These are phyloP conservation scores for Globisporangium solare DNA, from an alignment of 352 stramenopile genomes.

Conservation along the genomic window DNA sequence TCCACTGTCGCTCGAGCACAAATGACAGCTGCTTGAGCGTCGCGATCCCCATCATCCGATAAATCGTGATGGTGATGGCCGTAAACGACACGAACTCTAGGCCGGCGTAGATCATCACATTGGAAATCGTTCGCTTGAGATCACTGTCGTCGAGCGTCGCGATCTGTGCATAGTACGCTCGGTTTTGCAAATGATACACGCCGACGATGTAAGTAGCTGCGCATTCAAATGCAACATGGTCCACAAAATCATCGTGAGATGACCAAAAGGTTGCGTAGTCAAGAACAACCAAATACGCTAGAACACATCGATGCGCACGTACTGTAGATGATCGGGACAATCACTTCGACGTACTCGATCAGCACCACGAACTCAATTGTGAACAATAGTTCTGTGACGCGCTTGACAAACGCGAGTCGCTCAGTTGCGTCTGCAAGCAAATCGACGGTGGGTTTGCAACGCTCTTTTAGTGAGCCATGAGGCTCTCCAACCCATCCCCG, in stretches of 20 bases:
- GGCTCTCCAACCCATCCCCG: too few species aligned
- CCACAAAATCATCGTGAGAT: too few species aligned
- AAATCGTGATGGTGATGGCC: conserved; percentile 11
- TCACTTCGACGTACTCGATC: conserved; percentile 15
- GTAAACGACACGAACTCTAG: conserved; percentile 19
- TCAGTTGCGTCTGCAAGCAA: not conserved
- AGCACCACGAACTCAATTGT: conserved; percentile 15
- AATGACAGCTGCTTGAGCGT: conserved; percentile 18
- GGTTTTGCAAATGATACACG: conserved; percentile 4
- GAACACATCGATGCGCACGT: not conserved
- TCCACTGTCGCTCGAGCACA: conserved; percentile 21
- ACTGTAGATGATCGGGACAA: conserved; percentile 15
- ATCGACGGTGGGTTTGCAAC: not conserved
- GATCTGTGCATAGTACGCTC: conserved; percentile 8
- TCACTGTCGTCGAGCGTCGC: not conserved
- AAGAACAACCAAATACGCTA: not conserved
- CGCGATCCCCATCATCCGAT: conserved; percentile 15
- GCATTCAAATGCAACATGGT: too few species aligned
- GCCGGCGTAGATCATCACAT: conserved; percentile 18
- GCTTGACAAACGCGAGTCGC: conserved; percentile 2
- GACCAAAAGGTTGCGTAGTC: not conserved
- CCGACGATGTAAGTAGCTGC: conserved; percentile 12
- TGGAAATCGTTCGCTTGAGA: conserved; percentile 4
- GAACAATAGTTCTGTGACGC: conserved; percentile 4
- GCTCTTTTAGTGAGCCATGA: too few species aligned